Conservation (phyloP, 257 asterid species). For the Solanum pinnatisectum region DNA sequence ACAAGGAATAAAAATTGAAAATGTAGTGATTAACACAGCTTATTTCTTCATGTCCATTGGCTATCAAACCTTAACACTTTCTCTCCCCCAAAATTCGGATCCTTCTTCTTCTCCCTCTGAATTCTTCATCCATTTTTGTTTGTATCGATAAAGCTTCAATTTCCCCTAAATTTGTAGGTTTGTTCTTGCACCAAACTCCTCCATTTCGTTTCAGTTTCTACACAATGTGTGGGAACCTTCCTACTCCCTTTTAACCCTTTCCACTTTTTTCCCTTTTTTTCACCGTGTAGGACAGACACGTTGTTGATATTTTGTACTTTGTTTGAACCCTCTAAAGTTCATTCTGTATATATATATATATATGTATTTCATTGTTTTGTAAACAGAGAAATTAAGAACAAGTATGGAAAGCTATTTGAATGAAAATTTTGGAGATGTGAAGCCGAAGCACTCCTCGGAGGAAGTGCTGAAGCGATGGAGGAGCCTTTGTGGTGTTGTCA, state of each 20-base stretch:
- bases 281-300: background rate
- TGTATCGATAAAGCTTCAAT: background rate
- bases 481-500: background rate
- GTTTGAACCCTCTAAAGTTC: background rate
- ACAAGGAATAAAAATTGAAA: background rate
- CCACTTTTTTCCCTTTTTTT: background rate
- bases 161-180: background rate
- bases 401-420: conserved; percentile 3
- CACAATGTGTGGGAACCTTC: background rate
- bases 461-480: conserved; percentile 13
- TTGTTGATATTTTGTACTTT: background rate
- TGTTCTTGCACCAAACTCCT: background rate
- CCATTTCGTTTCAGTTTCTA: background rate
- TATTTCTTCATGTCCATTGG: background rate
- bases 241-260: background rate
- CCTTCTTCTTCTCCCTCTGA: background rate
- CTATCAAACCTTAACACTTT: background rate
- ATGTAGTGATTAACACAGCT: background rate
- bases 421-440: conserved; percentile 8
- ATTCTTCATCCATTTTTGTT: background rate
- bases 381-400: background rate
- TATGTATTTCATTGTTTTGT: background rate
- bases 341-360: background rate
- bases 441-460: conserved; percentile 3
- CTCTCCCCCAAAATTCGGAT: background rate